Base-by-base conservation (phyloP, 1,284 basidiomycete species). In the Hymenochaete sp. region DNA sequence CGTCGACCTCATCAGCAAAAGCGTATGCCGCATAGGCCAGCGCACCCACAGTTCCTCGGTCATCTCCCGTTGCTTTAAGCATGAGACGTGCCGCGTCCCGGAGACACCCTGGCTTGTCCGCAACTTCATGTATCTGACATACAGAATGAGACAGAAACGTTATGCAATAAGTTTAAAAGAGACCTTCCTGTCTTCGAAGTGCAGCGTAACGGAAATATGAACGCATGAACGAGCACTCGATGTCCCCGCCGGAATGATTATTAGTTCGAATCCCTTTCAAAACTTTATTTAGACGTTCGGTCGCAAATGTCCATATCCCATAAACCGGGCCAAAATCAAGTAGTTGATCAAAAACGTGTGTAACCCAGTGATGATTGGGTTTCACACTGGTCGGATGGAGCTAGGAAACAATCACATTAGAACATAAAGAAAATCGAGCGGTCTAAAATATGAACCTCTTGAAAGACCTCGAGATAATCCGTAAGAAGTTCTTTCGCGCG, bases 271-370 rank as follows among this genome's bases (percentile, higher is more conserved):
- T 44, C 3, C 38, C 38, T 39, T 55, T 55, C 9, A 55, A 27
- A 0, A 53, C 22, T 33, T 53, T 53, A 39, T 55, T 55, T 8
- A 55, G 44, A 1, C 52, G 44, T 26, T 55, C 52, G 3, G 36
- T 28, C 6, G 50, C 39, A 43, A 55, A 55, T 1, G 46, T 38
- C 53, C 53, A 55, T 33, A 53, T 51, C 5, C 42, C 44, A 40
- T 53, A 51, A n/a, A 53, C 44, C 10, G 53, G 53, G 2, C 53
- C 52, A 19, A 42, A 55, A 11, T 51, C 47, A 4, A 26, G 28
- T 11, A 55, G 48, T 29, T 55, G 52, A 7, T 44, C 38, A 10
- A 48, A 25, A 3, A 49, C 28, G 35, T 55, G 53, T 10, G 26
- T 39, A 7, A 32, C 37, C 42, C 48, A 55, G 43, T 55, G 53